Conservation (phyloP, 129 eudicot species). For the Centrapalus pauciflorus region DNA sequence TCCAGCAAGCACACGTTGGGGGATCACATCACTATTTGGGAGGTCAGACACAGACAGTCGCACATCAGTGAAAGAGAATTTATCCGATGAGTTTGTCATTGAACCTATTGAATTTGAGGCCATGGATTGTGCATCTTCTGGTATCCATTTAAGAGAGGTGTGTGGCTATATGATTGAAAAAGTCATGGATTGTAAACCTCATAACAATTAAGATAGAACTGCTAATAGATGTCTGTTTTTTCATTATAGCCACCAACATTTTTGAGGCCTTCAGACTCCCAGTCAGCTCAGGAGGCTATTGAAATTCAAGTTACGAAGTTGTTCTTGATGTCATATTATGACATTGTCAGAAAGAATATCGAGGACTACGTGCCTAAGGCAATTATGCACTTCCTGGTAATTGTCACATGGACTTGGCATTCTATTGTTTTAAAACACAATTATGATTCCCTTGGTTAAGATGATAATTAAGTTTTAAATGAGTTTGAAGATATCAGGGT, state of each 20-base stretch:
- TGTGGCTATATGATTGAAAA: background rate
- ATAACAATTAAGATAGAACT: background rate
- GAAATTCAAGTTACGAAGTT: conserved; percentile 71
- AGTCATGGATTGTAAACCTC: background rate
- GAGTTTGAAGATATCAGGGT: too few relatives aligned
- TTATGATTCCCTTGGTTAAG: too few relatives aligned
- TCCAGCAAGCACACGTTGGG: conserved; percentile 69
- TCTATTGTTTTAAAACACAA: too few relatives aligned
- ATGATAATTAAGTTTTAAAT: too few relatives aligned
- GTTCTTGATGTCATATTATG: conserved; percentile 87
- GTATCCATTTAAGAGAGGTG: conserved; percentile 87
- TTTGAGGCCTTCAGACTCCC: conserved; percentile 82
- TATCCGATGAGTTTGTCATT: conserved; percentile 50
- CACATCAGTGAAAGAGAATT: conserved; percentile 49
- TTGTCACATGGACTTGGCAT: background rate
- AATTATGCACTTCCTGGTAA: conserved; percentile 97
- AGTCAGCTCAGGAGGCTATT: conserved; percentile 73
- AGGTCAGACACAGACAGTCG: conserved; percentile 69
- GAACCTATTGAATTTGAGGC: too few relatives aligned
- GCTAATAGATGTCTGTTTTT: conserved; percentile 11
- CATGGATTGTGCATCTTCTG: conserved; percentile 51
- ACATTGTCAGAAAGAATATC: conserved; percentile 89
- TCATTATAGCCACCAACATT: conserved; percentile 76
- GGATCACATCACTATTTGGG: conserved; percentile 86
- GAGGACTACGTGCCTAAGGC: conserved; percentile 96